These are phyloP conservation scores for Fragaria iinumae DNA, from an alignment of 306 rosid genomes.

Conservation along the genomic window DNA sequence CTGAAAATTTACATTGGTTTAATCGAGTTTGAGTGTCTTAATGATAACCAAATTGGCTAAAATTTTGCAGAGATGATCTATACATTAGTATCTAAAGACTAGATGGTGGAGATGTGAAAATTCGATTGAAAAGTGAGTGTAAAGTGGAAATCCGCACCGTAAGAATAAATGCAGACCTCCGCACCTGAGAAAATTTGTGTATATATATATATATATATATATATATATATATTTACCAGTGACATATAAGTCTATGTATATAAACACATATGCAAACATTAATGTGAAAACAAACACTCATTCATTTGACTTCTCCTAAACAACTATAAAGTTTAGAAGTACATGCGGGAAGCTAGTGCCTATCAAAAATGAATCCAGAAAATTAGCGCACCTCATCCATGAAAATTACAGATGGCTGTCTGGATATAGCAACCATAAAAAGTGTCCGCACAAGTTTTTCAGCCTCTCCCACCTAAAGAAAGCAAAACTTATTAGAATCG, in stretches of 20 bases:
- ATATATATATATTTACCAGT: neutral
- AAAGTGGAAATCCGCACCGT: too few relatives aligned
- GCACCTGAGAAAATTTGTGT: too few relatives aligned
- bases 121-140: too few relatives aligned
- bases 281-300: neutral
- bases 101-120: too few relatives aligned
- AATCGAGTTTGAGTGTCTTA: too few relatives aligned
- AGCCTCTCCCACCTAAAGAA: conserved; percentile 81
- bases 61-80: too few relatives aligned
- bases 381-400: conserved; percentile 76
- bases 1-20: too few relatives aligned
- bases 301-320: neutral
- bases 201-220: too few relatives aligned
- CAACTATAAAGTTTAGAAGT: conserved; percentile 1
- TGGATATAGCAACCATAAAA: conserved; percentile 84
- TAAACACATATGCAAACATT: neutral
- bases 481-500: conserved; percentile 29
- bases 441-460: conserved; percentile 96
- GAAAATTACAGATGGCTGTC: conserved; percentile 96
- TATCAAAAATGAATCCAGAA: neutral
- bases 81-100: too few relatives aligned
- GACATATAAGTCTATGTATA: neutral
- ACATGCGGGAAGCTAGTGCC: neutral
- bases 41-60: too few relatives aligned
- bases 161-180: too few relatives aligned